Percentiles rank a stretch among this genome's conserved stretches.
Conservation (phyloP, 495 filamentous ascomycete species). For the Platismatia glauca region DNA sequence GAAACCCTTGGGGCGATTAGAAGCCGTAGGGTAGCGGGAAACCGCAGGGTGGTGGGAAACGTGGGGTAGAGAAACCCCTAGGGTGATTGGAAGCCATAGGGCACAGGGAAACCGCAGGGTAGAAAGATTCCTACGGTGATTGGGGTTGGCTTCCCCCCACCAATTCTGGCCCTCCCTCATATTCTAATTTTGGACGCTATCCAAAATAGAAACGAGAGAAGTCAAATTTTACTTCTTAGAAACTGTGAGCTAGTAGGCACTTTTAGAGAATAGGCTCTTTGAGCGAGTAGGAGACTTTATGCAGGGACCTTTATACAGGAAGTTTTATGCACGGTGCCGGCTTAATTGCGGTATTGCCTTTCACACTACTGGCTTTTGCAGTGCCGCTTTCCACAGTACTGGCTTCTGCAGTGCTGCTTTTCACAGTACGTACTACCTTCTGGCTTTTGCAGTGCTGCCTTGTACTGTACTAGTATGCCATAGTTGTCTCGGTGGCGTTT, state of each 20-base stretch:
- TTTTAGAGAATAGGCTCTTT: neutral
- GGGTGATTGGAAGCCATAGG: neutral
- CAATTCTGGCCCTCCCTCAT: too few species aligned
- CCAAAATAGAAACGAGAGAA: neutral
- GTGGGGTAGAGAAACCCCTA: neutral
- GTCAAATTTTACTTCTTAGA: neutral
- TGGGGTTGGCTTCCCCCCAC: neutral
- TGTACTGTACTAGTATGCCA: too few species aligned
- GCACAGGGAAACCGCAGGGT: neutral
- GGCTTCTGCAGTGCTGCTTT: too few species aligned
- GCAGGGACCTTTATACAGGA: neutral
- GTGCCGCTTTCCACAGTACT: too few species aligned
- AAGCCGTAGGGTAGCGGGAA: neutral
- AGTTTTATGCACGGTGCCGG: too few species aligned
- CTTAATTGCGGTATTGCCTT: neutral
- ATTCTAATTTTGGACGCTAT: neutral
- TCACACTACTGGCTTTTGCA: neutral
- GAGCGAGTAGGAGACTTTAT: neutral
- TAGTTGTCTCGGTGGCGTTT: too few species aligned
- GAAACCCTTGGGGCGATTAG: neutral
- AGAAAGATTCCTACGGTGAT: neutral
- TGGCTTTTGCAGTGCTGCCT: too few species aligned
- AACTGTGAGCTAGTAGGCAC: neutral
- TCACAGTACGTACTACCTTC: too few species aligned
- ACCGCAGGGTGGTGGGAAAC: neutral